Conservation (phyloP, 768 basidiomycete species). For the Lentinula lateritia region DNA sequence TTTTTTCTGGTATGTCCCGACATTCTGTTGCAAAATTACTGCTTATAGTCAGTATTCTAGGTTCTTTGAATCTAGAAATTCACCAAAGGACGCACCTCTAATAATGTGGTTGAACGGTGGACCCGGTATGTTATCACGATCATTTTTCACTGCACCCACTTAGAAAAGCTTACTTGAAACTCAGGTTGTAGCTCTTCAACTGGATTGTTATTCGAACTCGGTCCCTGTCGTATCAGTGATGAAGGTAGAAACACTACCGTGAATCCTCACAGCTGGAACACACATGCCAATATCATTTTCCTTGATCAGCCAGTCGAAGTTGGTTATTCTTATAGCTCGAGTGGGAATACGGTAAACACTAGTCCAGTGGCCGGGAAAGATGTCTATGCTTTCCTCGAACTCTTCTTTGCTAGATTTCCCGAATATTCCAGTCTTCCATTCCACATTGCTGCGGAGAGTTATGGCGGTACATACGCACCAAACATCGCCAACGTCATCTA, state of each 20-base stretch:
- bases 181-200: constrained; percentile 62
- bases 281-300: constrained; percentile 71
- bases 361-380: constrained; percentile 87
- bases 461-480: constrained; percentile 76
- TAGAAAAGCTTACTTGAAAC: not conserved
- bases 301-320: constrained; percentile 83
- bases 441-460: constrained; percentile 80
- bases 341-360: constrained; percentile 68
- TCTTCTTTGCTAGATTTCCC: constrained; percentile 74
- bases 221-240: constrained; percentile 74
- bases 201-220: constrained; percentile 88
- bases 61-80: constrained; percentile 84
- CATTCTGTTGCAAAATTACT: not conserved
- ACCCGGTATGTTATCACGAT: constrained; percentile 20
- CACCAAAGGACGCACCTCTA: constrained; percentile 74
- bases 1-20: constrained; percentile 67
- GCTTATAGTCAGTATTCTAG: constrained; percentile 25
- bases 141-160: not conserved
- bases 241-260: constrained; percentile 61
- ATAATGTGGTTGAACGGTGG: constrained; percentile 90
- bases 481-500: constrained; percentile 82
- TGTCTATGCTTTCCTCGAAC: constrained; percentile 78
- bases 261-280: constrained; percentile 87
- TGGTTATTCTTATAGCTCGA: constrained; percentile 82
- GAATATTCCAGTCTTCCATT: constrained; percentile 67